These are phyloP conservation scores for Aspergillus spinulosporus DNA, from an alignment of 2,329 filamentous ascomycete genomes.

Conservation along the genomic window DNA sequence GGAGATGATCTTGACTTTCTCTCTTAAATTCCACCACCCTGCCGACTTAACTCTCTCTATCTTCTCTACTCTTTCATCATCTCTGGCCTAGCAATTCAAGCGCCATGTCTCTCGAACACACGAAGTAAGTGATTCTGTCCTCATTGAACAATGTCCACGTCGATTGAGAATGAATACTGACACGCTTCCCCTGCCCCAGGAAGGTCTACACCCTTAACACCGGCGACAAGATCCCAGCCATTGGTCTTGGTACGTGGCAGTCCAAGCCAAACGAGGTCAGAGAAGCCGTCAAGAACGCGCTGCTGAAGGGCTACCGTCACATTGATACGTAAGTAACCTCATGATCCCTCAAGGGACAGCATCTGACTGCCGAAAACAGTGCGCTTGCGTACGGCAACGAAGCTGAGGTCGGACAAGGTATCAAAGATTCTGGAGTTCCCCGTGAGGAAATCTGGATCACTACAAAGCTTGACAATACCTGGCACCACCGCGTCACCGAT, in stretches of 20 bases:
- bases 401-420: slow-evolving; percentile 65
- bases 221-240: slow-evolving; percentile 49
- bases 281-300: slow-evolving; percentile 50
- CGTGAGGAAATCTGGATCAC: slow-evolving; percentile 67
- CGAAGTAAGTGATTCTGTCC: slow-evolving; percentile 27
- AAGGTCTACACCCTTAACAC: slow-evolving; percentile 51
- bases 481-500: slow-evolving; percentile 61
- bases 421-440: slow-evolving; percentile 66
- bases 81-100: not conserved
- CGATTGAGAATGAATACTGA: slow-evolving; percentile 1
- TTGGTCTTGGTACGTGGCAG: slow-evolving; percentile 59
- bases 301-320: slow-evolving; percentile 56
- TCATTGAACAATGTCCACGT: not conserved
- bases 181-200: slow-evolving; percentile 20
- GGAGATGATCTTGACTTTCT: not conserved
- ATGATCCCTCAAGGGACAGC: not conserved
- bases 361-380: slow-evolving; percentile 21
- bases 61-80: no score
- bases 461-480: slow-evolving; percentile 69
- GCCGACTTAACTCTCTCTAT: not conserved
- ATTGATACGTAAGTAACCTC: slow-evolving; percentile 52
- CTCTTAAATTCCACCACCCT: slow-evolving; percentile 19
- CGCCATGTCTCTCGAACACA: slow-evolving; percentile 34
- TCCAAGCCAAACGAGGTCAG: slow-evolving; percentile 54
- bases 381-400: slow-evolving; percentile 62